Evolutionary conservation across 345 rosid genomes (phyloP).

Genomic region (Murraya paniculata): DNA sequence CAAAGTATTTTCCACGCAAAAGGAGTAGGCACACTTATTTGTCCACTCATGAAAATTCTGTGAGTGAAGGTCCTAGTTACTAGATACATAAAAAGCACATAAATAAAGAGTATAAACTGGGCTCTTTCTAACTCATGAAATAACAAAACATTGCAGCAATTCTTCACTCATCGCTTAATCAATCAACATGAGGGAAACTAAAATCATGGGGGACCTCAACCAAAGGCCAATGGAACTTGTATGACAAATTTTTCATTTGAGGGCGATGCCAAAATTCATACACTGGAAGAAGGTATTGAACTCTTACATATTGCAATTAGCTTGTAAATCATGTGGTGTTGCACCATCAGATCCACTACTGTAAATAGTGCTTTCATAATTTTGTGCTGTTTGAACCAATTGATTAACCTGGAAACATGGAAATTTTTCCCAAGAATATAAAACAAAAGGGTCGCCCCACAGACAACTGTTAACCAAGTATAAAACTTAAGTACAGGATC

Average conservation of each 20-base stretch:
- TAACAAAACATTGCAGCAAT: neutral
- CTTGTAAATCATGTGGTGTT: constrained; percentile 6
- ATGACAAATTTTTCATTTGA: neutral
- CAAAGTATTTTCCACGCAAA: neutral
- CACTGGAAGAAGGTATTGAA: neutral
- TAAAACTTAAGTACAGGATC: neutral
- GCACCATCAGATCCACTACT: neutral
- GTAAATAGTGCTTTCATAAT: neutral
- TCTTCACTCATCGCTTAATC: neutral
- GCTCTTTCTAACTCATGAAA: neutral
- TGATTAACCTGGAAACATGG: neutral
- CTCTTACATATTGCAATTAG: constrained; percentile 13
- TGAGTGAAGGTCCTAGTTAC: neutral
- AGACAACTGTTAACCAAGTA: neutral
- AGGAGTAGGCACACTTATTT: neutral
- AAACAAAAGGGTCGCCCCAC: neutral
- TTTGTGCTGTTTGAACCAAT: constrained; percentile 1
- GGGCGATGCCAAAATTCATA: too few species aligned
- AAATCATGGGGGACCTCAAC: neutral
- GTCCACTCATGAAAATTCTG: neutral
- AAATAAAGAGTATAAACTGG: too few species aligned
- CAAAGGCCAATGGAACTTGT: neutral
- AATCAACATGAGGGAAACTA: neutral
- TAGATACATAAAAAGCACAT: neutral
- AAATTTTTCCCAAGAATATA: neutral